These are phyloP conservation scores for Maudiozyma saulgeensis DNA, from an alignment of 805 yeast genomes.

Conservation along the genomic window DNA sequence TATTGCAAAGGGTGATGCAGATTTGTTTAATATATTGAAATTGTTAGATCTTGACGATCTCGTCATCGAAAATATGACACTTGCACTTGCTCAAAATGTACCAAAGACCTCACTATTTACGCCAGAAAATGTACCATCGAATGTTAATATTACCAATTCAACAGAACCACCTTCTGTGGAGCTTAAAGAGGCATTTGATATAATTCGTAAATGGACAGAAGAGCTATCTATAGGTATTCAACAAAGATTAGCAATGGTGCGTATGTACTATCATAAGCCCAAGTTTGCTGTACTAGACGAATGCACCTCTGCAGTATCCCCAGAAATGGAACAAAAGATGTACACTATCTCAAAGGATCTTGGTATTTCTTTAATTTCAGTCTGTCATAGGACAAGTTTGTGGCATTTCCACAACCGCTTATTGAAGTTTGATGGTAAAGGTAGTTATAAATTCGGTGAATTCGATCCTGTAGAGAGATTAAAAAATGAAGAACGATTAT, in stretches of 20 bases:
- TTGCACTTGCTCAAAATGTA: conserved; percentile 23
- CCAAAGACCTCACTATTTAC: not conserved
- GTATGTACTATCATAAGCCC: conserved; percentile 84
- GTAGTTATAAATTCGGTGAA: conserved; percentile 50
- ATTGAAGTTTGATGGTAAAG: conserved; percentile 79
- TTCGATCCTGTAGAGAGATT: conserved; percentile 69
- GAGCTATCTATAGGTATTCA: conserved; percentile 86
- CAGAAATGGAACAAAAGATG: conserved; percentile 84
- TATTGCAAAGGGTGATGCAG: conserved; percentile 32
- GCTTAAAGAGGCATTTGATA: conserved; percentile 49
- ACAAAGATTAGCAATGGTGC: conserved; percentile 86
- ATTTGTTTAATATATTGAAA: conserved; percentile 43
- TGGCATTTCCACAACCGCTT: conserved; percentile 87
- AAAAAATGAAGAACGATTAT: conserved; percentile 66
- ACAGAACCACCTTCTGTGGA: conserved; percentile 9
- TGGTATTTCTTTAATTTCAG: conserved; percentile 77
- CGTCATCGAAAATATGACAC: conserved; percentile 35
- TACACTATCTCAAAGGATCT: conserved; percentile 70
- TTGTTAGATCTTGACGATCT: conserved; percentile 53
- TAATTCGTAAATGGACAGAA: conserved; percentile 76
- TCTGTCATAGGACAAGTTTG: conserved; percentile 83
- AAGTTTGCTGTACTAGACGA: conserved; percentile 92
- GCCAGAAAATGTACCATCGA: not conserved
- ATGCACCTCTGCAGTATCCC: conserved; percentile 89
- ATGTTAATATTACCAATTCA: not conserved